These are phyloP conservation scores for Oxalis stricta DNA, from an alignment of 441 rosid species.

Conservation along the genomic window DNA sequence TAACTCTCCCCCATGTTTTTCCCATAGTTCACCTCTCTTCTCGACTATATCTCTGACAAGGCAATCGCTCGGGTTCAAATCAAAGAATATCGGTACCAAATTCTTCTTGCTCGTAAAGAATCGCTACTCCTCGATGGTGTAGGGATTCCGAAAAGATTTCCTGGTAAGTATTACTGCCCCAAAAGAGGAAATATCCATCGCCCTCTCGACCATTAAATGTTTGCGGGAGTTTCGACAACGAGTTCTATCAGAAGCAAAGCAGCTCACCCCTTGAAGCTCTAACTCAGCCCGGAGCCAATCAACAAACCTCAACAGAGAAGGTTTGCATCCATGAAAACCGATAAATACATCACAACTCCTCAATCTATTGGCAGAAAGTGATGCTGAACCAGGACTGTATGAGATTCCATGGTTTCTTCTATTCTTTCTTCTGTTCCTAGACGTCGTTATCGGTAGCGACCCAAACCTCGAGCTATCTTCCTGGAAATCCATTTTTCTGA, in stretches of 20 bases:
- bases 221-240: conserved; percentile 59
- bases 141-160: conserved; percentile 68
- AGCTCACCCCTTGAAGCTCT: conserved; percentile 86
- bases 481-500: conserved; percentile 38
- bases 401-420: conserved; percentile 29
- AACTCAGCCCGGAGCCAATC: conserved; percentile 83
- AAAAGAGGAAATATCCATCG: conserved; percentile 77
- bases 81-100: conserved; percentile 75
- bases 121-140: conserved; percentile 69
- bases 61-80: conserved; percentile 63
- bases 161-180: conserved; percentile 71
- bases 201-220: conserved; percentile 52
- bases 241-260: conserved; percentile 71
- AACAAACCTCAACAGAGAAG: conserved; percentile 58
- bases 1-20: conserved; percentile 73
- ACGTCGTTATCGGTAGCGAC: conserved; percentile 31
- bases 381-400: conserved; percentile 37
- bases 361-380: conserved; percentile 48
- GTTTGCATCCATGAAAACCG: conserved; percentile 74
- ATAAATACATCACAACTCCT: conserved; percentile 76
- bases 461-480: conserved; percentile 65
- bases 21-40: conserved; percentile 91
- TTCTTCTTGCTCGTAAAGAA: conserved; percentile 73
- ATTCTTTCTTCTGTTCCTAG: conserved; percentile 36
- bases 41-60: conserved; percentile 89